phyloP scores from a whole-genome alignment of 352 stramenopile genomes.

The Pythium aristosporum region DNA sequence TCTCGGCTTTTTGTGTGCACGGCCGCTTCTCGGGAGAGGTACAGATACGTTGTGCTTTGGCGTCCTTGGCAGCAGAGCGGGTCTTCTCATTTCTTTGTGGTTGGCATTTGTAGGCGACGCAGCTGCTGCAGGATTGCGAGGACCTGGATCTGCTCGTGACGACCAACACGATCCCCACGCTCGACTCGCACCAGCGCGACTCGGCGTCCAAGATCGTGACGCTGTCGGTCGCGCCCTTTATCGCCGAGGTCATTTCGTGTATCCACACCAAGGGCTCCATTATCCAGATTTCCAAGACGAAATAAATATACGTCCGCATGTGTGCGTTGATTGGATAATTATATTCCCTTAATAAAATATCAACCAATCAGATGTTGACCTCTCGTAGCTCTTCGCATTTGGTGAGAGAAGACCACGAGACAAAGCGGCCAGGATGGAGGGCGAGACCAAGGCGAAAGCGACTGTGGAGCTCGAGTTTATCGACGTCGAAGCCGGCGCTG shows the following conservation, averaged over 20 bases:
- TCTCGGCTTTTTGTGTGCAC: slow-evolving; percentile 83
- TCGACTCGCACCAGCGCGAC: slow-evolving; percentile 33
- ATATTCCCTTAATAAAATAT: background rate
- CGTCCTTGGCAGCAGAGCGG: background rate
- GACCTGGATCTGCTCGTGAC: slow-evolving; percentile 84
- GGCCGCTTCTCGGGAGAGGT: slow-evolving; percentile 80
- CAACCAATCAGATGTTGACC: slow-evolving; percentile 5
- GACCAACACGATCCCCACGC: slow-evolving; percentile 77
- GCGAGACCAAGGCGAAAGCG: slow-evolving; percentile 61
- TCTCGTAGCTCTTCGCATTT: background rate
- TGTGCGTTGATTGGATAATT: slow-evolving; percentile 15
- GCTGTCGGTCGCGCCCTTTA: slow-evolving; percentile 83
- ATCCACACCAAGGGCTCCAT: slow-evolving; percentile 88
- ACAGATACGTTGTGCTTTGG: slow-evolving; percentile 9
- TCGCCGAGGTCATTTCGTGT: slow-evolving; percentile 87
- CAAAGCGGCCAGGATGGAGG: slow-evolving; percentile 28
- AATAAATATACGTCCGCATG: slow-evolving; percentile 34
- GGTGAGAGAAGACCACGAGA: background rate
- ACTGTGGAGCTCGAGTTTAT: slow-evolving; percentile 84
- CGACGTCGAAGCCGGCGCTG: slow-evolving; percentile 41
- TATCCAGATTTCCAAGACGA: slow-evolving; percentile 79
- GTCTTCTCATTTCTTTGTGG: background rate
- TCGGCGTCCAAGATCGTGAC: slow-evolving; percentile 76
- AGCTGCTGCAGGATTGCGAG: slow-evolving; percentile 61
- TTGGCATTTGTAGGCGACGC: slow-evolving; percentile 37